phyloP scores from a whole-genome alignment of 2,329 filamentous ascomycete species.

The Monosporascus ibericus region DNA sequence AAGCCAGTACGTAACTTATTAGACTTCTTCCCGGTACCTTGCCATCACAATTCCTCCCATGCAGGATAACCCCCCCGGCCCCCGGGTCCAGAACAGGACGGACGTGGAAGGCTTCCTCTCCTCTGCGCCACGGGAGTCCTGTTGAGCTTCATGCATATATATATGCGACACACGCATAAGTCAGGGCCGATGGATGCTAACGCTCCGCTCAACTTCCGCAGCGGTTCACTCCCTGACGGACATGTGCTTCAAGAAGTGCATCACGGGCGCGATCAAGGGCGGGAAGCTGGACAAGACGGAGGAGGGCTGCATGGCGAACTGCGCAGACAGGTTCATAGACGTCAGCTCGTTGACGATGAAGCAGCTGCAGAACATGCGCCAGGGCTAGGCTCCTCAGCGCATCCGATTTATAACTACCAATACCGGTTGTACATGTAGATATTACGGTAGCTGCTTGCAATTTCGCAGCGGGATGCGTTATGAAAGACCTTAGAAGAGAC shows the following conservation, averaged over 20 bases:
- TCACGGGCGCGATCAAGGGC: constrained; percentile 66
- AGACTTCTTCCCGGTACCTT: constrained; percentile 9
- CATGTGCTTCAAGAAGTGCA: constrained; percentile 92
- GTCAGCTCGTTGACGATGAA: constrained; percentile 78
- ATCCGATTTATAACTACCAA: no score
- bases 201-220: constrained; percentile 17
- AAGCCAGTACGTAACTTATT: constrained; percentile 45
- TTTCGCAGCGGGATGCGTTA: no score
- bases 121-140: no score
- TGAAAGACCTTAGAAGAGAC: no score
- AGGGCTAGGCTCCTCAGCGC: constrained; percentile 7
- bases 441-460: no score
- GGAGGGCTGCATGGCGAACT: constrained; percentile 82
- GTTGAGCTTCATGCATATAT: no score
- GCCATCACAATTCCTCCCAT: background rate
- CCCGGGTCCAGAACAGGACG: no score
- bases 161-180: no score
- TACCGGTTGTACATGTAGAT: no score
- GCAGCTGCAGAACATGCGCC: constrained; percentile 64
- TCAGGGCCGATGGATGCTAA: no score
- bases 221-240: constrained; percentile 56
- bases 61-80: background rate
- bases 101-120: no score
- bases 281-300: constrained; percentile 70
- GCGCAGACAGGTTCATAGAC: constrained; percentile 90